Percentiles rank a stretch among this genome's conserved stretches.
Evolutionary conservation across 169 alveolate genomes (phyloP).

Genomic region (Babesia caballi): DNA sequence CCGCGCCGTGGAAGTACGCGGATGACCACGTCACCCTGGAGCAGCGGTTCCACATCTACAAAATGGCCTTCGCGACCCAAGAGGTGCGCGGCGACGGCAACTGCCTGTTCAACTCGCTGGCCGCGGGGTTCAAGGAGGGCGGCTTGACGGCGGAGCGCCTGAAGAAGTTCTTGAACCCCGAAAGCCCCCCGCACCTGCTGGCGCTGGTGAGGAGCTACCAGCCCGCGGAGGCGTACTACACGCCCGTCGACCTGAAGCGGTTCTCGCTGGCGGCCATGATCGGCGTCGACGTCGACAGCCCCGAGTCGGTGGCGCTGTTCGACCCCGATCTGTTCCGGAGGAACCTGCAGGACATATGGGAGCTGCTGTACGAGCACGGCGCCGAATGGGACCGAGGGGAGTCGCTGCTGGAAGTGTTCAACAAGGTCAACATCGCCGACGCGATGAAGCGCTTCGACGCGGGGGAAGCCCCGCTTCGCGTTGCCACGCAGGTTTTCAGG

Average conservation of each 20-base stretch:
- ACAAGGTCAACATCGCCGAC: neutral
- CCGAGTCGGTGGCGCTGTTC: slow-evolving; percentile 11
- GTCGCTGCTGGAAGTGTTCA: neutral
- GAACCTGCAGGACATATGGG: neutral
- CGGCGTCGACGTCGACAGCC: slow-evolving; percentile 39
- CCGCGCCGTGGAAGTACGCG: slow-evolving; percentile 9
- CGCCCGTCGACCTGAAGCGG: slow-evolving; percentile 14
- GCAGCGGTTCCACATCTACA: slow-evolving; percentile 34
- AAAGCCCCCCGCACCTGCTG: neutral
- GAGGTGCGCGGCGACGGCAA: slow-evolving; percentile 49
- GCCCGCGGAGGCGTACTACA: neutral
- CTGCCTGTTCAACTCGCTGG: slow-evolving; percentile 35
- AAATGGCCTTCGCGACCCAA: slow-evolving; percentile 16
- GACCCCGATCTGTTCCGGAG: neutral
- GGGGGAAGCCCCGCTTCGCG: neutral
- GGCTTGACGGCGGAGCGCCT: neutral
- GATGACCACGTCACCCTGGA: neutral
- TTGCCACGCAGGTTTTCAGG: neutral
- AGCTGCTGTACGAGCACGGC: neutral
- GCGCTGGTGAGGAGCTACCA: neutral
- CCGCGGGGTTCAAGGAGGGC: neutral
- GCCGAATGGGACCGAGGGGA: neutral
- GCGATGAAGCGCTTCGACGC: neutral
- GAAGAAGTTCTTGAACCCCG: neutral
- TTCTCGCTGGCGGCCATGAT: neutral